These are phyloP conservation scores for Xylariales sp. DNA, from an alignment of 2,329 filamentous ascomycete species.

Conservation along the genomic window DNA sequence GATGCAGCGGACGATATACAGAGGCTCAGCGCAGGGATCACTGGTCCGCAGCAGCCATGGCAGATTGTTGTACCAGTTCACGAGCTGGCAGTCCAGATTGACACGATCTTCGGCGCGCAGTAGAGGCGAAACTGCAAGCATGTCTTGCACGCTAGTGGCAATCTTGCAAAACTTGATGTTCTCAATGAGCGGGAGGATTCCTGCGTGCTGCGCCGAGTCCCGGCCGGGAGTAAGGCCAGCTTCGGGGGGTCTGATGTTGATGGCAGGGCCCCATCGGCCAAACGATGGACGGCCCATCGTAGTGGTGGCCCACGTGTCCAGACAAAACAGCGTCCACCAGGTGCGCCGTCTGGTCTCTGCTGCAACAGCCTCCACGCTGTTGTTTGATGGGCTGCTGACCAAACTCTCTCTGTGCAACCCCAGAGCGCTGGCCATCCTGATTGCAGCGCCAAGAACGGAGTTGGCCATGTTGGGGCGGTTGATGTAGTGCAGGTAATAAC, in stretches of 20 bases:
- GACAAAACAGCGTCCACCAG: slow-evolving; percentile 72
- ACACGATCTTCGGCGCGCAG: slow-evolving; percentile 63
- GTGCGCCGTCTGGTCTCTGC: slow-evolving; percentile 61
- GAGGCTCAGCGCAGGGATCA: slow-evolving; percentile 65
- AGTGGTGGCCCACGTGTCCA: slow-evolving; percentile 71
- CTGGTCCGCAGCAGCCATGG: slow-evolving; percentile 61
- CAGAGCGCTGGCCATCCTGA: slow-evolving; percentile 70
- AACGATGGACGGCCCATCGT: slow-evolving; percentile 68
- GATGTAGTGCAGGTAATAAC: slow-evolving; percentile 74
- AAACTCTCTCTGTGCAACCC: slow-evolving; percentile 64
- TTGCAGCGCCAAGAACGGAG: slow-evolving; percentile 64
- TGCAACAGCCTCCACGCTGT: slow-evolving; percentile 41
- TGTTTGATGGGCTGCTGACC: slow-evolving; percentile 28
- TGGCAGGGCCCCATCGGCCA: slow-evolving; percentile 62
- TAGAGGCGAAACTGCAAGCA: slow-evolving; percentile 64
- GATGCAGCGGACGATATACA: slow-evolving; percentile 65
- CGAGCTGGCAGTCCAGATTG: slow-evolving; percentile 62
- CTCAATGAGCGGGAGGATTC: slow-evolving; percentile 67
- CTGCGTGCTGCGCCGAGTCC: slow-evolving; percentile 55
- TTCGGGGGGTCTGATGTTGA: slow-evolving; percentile 61
- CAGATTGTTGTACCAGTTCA: slow-evolving; percentile 68
- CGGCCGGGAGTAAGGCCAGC: slow-evolving; percentile 41
- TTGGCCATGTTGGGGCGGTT: slow-evolving; percentile 76
- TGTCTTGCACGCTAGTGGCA: slow-evolving; percentile 72
- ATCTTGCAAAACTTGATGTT: slow-evolving; percentile 79